Percentiles rank a stretch among this genome's conserved stretches.
Evolutionary conservation across 352 stramenopile species (phyloP).

Genomic region (Globisporangium radiosum): DNA sequence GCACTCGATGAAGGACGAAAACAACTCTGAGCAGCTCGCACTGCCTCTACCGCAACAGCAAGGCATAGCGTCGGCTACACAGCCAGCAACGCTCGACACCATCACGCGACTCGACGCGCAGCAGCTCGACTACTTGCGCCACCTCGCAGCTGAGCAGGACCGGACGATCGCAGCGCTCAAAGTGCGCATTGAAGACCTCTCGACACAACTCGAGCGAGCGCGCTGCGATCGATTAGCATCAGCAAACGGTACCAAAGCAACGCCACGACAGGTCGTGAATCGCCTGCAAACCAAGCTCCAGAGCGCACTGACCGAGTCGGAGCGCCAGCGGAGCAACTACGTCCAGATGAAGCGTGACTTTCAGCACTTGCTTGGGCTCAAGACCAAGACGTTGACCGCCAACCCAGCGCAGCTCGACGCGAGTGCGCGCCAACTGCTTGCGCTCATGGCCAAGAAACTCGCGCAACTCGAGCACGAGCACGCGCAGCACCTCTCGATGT

Average conservation of each 20-base stretch:
- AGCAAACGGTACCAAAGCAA: slow-evolving; percentile 1
- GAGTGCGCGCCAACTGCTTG: slow-evolving; percentile 26
- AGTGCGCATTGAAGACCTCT: slow-evolving; percentile 35
- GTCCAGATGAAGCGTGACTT: slow-evolving; percentile 42
- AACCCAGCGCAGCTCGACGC: slow-evolving; percentile 25
- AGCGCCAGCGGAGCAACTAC: slow-evolving; percentile 37
- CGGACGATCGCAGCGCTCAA: slow-evolving; percentile 39
- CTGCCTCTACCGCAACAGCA: neutral
- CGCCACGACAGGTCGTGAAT: slow-evolving; percentile 17
- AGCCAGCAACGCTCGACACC: slow-evolving; percentile 18
- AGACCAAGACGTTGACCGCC: slow-evolving; percentile 32
- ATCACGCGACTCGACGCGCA: slow-evolving; percentile 32
- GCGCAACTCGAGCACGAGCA: slow-evolving; percentile 36
- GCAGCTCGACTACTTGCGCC: slow-evolving; percentile 39
- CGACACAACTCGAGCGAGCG: slow-evolving; percentile 11
- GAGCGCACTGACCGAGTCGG: slow-evolving; percentile 32
- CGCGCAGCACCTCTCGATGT: slow-evolving; percentile 24
- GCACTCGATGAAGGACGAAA: neutral
- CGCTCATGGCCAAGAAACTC: slow-evolving; percentile 38
- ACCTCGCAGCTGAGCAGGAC: slow-evolving; percentile 44
- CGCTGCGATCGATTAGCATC: neutral
- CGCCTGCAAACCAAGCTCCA: slow-evolving; percentile 31
- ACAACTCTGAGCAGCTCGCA: neutral
- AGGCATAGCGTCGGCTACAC: neutral
- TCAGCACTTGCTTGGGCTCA: slow-evolving; percentile 31